A percentile compares a stretch with the other conserved stretches of the same genome.
These are phyloP conservation scores for Globisporangium polare DNA, from an alignment of 352 stramenopile species.

Conservation along the genomic window DNA sequence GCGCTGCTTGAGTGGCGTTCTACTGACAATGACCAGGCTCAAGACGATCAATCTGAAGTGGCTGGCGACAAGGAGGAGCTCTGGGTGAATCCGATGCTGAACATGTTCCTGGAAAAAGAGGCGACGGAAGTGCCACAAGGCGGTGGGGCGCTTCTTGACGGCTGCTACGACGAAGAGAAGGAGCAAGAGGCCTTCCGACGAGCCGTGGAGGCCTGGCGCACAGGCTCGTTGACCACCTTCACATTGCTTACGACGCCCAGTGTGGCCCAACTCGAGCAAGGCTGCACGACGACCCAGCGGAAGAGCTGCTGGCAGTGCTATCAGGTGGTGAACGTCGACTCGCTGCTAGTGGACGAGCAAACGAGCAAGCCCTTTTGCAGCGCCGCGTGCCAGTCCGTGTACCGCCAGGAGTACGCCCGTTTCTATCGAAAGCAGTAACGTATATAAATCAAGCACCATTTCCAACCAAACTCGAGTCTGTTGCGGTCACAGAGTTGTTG, in stretches of 20 bases:
- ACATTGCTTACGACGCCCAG: neutral
- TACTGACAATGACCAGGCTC: constrained; percentile 23
- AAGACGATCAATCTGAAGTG: neutral
- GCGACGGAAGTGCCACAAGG: neutral
- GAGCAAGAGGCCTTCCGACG: constrained; percentile 60
- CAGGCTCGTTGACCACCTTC: constrained; percentile 10
- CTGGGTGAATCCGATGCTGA: constrained; percentile 66
- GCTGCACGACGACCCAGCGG: constrained; percentile 31
- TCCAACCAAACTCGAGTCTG: neutral
- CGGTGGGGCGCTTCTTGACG: constrained; percentile 49
- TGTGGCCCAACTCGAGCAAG: constrained; percentile 47
- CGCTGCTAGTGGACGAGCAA: constrained; percentile 35
- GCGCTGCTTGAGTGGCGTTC: constrained; percentile 72
- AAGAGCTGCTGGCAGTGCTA: constrained; percentile 87
- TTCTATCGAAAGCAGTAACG: constrained; percentile 33
- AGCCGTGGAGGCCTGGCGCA: constrained; percentile 60
- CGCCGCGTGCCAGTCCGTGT: constrained; percentile 30
- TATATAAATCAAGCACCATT: neutral
- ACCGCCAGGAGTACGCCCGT: constrained; percentile 47
- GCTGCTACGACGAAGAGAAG: constrained; percentile 66
- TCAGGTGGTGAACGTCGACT: constrained; percentile 35
- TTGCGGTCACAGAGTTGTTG: neutral
- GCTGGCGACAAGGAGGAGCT: constrained; percentile 26
- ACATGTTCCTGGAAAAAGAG: constrained; percentile 9
- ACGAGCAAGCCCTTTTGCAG: constrained; percentile 59